Percentiles rank a stretch among this genome's conserved stretches.
Evolutionary conservation across 148 eudicot genomes (phyloP).

Genomic region (Dianthus caryophyllus): DNA sequence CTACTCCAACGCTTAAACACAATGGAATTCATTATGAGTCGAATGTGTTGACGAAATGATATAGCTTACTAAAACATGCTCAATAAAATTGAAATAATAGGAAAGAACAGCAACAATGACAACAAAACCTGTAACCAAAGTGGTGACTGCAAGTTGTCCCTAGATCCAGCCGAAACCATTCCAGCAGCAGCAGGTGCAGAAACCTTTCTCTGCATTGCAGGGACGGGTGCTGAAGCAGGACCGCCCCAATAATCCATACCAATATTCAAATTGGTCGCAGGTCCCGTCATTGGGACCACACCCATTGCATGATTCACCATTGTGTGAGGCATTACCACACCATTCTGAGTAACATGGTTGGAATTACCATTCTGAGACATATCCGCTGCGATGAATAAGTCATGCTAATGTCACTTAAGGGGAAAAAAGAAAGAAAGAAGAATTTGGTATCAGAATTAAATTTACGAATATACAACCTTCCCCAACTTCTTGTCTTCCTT

Average conservation of each 20-base stretch:
- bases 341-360: constrained; percentile 60
- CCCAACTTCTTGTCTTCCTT: constrained; percentile 52
- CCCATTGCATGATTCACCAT: constrained; percentile 58
- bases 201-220: constrained; percentile 62
- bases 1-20: too few species aligned
- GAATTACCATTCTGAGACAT: constrained; percentile 70
- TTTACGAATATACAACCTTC: constrained; percentile 44
- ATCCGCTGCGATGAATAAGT: constrained; percentile 38
- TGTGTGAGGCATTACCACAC: constrained; percentile 49
- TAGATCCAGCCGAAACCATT: constrained; percentile 62
- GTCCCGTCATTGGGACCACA: constrained; percentile 68
- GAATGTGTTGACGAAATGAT: neutral
- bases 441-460: constrained; percentile 4
- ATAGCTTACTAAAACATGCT: neutral
- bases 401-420: constrained; percentile 8
- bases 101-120: constrained; percentile 13
- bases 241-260: constrained; percentile 97
- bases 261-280: constrained; percentile 87
- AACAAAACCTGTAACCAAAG: constrained; percentile 75
- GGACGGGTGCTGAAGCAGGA: constrained; percentile 53
- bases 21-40: too few species aligned
- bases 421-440: neutral
- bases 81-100: neutral
- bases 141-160: constrained; percentile 78
- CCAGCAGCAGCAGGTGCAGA: constrained; percentile 69